Evolutionary conservation across 1,139 yeast genomes (phyloP).

Genomic region (Chernovozyma aurita): DNA sequence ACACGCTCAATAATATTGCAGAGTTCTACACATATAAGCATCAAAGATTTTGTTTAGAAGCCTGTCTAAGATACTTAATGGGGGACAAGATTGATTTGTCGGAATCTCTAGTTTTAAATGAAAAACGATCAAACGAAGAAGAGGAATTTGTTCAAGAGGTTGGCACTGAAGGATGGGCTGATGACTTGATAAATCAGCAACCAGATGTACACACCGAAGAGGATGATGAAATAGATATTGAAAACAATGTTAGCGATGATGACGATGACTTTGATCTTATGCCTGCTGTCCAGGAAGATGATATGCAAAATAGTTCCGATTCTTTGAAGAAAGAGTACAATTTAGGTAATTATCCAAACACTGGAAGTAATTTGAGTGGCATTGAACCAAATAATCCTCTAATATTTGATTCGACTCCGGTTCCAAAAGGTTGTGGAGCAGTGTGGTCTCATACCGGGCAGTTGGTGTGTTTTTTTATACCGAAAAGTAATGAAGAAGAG

Average conservation of each 20-base stretch:
- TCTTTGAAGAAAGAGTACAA: conserved; percentile 5
- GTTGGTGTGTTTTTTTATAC: conserved; percentile 78
- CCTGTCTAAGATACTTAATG: conserved; percentile 68
- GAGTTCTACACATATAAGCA: conserved; percentile 49
- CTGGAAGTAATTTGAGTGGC: background rate
- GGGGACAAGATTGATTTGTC: conserved; percentile 71
- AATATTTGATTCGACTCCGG: conserved; percentile 73
- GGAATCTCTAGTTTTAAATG: conserved; percentile 31
- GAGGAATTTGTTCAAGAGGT: conserved; percentile 26
- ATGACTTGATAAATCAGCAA: conserved; percentile 38
- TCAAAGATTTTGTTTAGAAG: conserved; percentile 71
- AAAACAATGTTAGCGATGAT: too few relatives aligned
- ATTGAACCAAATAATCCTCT: background rate
- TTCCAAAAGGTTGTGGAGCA: conserved; percentile 93
- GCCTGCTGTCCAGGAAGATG: conserved; percentile 6
- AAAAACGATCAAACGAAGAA: conserved; percentile 14
- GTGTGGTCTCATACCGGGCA: conserved; percentile 78
- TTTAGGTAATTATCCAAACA: too few relatives aligned
- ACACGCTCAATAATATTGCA: conserved; percentile 52
- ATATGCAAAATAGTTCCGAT: conserved; percentile 6
- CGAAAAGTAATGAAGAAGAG: conserved; percentile 38
- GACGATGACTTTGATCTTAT: conserved; percentile 9
- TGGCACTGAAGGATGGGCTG: conserved; percentile 45
- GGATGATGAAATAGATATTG: conserved; percentile 26
- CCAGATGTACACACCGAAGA: too few relatives aligned